These are phyloP conservation scores for Pseudopediastrum boryanum DNA, from an alignment of 139 green algal genomes.

Conservation along the genomic window DNA sequence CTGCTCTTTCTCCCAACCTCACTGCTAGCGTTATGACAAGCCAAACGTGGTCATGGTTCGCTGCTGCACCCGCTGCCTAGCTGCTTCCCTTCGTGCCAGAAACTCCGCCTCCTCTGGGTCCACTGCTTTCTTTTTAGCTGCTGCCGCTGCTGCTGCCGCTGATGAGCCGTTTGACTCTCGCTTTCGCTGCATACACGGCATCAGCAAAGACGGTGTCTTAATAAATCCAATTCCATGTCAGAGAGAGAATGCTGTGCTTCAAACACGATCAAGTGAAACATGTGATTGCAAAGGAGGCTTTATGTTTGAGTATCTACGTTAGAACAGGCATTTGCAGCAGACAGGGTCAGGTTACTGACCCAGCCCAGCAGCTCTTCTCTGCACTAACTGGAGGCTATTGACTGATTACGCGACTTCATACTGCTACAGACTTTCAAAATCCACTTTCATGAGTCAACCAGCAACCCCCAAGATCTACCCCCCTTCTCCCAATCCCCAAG, in stretches of 20 bases:
- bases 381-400: no score
- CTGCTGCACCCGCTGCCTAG: conserved; percentile 68
- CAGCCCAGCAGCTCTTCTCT: no score
- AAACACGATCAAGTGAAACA: no score
- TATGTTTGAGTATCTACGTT: no score
- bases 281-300: no score
- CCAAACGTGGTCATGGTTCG: conserved; percentile 72
- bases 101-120: conserved; percentile 71
- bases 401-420: no score
- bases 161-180: neutral
- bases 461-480: neutral
- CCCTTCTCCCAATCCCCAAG: neutral
- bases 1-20: no score
- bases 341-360: no score
- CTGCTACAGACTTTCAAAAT: neutral
- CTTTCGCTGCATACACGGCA: conserved; percentile 38
- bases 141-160: conserved; percentile 13
- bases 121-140: conserved; percentile 47
- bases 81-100: conserved; percentile 73
- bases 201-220: conserved; percentile 14
- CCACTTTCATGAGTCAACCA: conserved; percentile 33
- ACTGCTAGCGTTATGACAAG: conserved; percentile 38
- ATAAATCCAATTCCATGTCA: no score
- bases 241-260: no score
- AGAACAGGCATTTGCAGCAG: no score